Evolutionary conservation across 2,329 filamentous ascomycete genomes (phyloP).

Genomic region (Cytospora mali): DNA sequence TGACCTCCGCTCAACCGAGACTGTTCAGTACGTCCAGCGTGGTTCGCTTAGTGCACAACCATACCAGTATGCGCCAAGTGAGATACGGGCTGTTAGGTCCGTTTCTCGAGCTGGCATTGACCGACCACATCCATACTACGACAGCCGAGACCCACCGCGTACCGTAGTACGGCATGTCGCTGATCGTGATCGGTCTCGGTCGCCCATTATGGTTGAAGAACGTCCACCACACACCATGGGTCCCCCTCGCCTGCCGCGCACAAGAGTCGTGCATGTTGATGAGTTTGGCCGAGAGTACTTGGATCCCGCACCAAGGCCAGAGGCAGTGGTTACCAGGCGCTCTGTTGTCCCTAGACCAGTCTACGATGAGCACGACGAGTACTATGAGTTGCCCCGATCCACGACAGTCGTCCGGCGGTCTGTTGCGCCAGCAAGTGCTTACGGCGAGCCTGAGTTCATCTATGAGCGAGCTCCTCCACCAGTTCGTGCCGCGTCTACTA

Average conservation of each 20-base stretch:
- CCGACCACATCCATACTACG: conserved; percentile 47
- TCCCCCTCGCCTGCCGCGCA: conserved; percentile 54
- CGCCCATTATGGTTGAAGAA: conserved; percentile 48
- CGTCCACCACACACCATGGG: conserved; percentile 50
- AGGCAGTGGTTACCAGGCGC: conserved; percentile 47
- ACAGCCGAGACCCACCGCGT: conserved; percentile 46
- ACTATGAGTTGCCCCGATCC: conserved; percentile 28
- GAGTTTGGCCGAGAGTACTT: conserved; percentile 80
- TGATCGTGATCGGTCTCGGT: conserved; percentile 52
- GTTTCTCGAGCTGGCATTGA: conserved; percentile 47
- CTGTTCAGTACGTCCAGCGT: conserved; percentile 41
- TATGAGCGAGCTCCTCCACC: conserved; percentile 63
- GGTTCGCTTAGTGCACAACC: conserved; percentile 43
- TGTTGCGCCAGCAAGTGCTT: conserved; percentile 48
- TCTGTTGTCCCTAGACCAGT: conserved; percentile 51
- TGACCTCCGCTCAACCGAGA: conserved; percentile 36
- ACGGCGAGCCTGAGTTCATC: conserved; percentile 57
- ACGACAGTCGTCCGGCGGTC: conserved; percentile 47
- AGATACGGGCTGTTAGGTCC: conserved; percentile 43
- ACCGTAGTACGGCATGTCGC: conserved; percentile 52
- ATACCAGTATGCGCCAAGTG: conserved; percentile 42
- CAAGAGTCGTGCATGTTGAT: conserved; percentile 74
- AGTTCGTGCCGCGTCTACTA: conserved; percentile 52
- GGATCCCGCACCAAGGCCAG: conserved; percentile 50
- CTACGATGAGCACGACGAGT: conserved; percentile 35